phyloP scores from a whole-genome alignment of 1,284 basidiomycete genomes.

The Irpex sp. region DNA sequence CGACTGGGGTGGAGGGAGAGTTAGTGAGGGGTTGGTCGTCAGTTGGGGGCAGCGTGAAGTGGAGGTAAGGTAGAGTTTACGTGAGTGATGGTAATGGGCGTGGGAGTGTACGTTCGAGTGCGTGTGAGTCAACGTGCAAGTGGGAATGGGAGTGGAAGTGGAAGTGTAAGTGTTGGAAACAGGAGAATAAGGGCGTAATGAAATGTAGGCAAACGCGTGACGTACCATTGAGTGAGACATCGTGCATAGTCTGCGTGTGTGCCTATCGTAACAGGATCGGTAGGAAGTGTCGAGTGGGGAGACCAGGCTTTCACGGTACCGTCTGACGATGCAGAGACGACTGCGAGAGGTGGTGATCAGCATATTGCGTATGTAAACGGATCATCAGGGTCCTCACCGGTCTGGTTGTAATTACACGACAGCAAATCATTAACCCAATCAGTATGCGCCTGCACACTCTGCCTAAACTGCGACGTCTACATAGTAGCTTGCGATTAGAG shows the following conservation, averaged over 20 bases:
- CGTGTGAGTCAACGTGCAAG: no score
- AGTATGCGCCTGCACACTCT: slow-evolving; percentile 80
- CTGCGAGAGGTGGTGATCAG: background rate
- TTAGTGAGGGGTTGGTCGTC: no score
- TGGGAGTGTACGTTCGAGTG: no score
- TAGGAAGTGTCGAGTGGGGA: background rate
- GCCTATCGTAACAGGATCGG: background rate
- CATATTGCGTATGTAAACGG: no score
- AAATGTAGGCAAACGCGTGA: background rate
- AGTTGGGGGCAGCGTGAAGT: no score
- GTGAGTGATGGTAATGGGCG: no score
- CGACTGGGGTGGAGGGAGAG: slow-evolving; percentile 35
- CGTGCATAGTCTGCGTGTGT: background rate
- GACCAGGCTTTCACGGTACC: background rate
- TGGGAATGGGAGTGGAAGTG: no score
- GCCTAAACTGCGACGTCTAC: slow-evolving; percentile 51
- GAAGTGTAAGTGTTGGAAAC: no score
- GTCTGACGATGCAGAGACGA: background rate
- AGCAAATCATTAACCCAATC: slow-evolving; percentile 98
- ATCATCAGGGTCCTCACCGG: slow-evolving; percentile 41
- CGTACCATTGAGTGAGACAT: background rate
- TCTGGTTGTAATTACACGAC: slow-evolving; percentile 90
- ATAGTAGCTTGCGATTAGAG: no score
- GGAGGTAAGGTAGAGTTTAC: no score
- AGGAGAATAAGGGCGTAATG: no score